phyloP scores from a whole-genome alignment of 2,329 filamentous ascomycete genomes.

The Elsinoe fawcettii region DNA sequence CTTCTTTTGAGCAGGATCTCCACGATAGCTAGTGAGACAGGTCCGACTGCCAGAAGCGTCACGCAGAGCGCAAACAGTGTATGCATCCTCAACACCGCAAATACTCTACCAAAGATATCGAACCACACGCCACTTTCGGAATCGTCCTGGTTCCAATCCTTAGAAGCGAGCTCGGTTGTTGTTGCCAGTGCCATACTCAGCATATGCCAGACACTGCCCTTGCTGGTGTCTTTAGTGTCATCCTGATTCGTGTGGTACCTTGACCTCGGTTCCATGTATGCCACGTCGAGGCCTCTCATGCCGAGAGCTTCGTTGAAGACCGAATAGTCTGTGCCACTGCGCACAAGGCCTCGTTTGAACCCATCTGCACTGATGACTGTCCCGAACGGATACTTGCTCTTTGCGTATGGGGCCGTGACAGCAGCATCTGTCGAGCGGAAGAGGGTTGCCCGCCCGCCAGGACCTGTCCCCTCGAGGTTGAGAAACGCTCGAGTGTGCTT shows the following conservation, averaged over 20 bases:
- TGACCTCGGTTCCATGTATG: slow-evolving; percentile 79
- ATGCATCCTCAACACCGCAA: slow-evolving; percentile 70
- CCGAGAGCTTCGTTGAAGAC: slow-evolving; percentile 72
- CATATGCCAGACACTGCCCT: slow-evolving; percentile 82
- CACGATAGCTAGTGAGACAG: slow-evolving; percentile 62
- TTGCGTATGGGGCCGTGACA: slow-evolving; percentile 70
- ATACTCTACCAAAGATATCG: slow-evolving; percentile 73
- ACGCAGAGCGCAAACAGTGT: slow-evolving; percentile 85
- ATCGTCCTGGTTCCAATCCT: slow-evolving; percentile 52
- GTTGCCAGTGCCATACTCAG: slow-evolving; percentile 74
- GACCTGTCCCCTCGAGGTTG: slow-evolving; percentile 91
- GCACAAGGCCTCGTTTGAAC: slow-evolving; percentile 69
- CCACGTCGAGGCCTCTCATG: slow-evolving; percentile 80
- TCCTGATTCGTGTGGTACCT: slow-evolving; percentile 90
- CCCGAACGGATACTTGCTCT: slow-evolving; percentile 69
- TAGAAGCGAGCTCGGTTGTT: slow-evolving; percentile 60
- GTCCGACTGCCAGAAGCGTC: slow-evolving; percentile 70
- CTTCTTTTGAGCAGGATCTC: slow-evolving; percentile 59
- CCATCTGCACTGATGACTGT: slow-evolving; percentile 75
- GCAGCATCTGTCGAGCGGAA: slow-evolving; percentile 85
- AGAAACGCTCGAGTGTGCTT: slow-evolving; percentile 79
- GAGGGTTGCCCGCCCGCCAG: slow-evolving; percentile 76
- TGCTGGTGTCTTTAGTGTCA: slow-evolving; percentile 69
- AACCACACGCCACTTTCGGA: slow-evolving; percentile 77
- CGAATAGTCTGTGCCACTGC: slow-evolving; percentile 82